Conservation (phyloP, 441 rosid species). For the Capsella rubella region DNA sequence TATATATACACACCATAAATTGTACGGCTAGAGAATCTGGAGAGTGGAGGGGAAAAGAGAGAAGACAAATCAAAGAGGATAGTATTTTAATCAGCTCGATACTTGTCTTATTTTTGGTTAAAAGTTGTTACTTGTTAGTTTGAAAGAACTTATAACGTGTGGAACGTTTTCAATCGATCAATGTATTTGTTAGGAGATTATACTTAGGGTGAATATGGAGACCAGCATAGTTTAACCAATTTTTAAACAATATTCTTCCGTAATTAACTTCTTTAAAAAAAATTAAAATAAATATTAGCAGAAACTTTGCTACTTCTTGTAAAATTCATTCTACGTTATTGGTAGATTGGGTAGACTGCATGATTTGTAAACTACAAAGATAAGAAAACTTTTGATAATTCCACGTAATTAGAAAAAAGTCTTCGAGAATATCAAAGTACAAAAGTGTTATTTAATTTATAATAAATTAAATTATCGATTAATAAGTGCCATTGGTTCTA, state of each 20-base stretch:
- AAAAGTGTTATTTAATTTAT: conserved; percentile 33
- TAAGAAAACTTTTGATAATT: background rate
- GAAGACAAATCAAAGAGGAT: conserved; percentile 7
- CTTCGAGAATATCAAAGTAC: conserved; percentile 38
- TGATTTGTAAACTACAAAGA: too few species aligned
- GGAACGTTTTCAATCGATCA: background rate
- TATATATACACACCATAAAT: conserved; percentile 36
- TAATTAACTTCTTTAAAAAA: background rate
- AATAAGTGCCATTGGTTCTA: conserved; percentile 41
- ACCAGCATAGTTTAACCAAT: background rate
- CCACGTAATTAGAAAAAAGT: conserved; percentile 5
- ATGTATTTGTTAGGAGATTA: background rate
- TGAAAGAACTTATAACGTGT: conserved; percentile 1
- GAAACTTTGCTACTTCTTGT: too few species aligned
- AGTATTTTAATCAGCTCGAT: background rate
- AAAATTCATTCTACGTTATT: too few species aligned
- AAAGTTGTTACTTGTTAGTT: conserved; percentile 14
- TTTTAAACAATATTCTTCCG: background rate
- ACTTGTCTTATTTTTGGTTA: background rate
- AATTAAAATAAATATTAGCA: too few species aligned
- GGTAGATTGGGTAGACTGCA: too few species aligned
- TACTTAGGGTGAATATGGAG: background rate
- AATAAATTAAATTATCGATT: conserved; percentile 30
- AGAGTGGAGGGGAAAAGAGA: conserved; percentile 1
- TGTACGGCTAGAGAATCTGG: conserved; percentile 39